Evolutionary conservation across 2,329 filamentous ascomycete genomes (phyloP), one percentile per base, ranked within the genome.

Genomic region (Hortaea werneckii): DNA sequence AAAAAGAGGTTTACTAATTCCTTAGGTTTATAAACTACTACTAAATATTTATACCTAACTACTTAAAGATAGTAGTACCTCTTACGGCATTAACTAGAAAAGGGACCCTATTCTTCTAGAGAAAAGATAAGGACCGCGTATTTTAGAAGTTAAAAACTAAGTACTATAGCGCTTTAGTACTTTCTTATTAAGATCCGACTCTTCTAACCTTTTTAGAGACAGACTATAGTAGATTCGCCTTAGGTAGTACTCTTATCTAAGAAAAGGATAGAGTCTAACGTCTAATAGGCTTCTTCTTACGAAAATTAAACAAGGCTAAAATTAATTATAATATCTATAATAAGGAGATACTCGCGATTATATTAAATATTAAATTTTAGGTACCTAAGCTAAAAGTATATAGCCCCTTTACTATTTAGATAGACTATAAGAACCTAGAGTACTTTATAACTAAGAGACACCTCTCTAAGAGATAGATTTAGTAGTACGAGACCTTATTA

Each of bases 311-410:
- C 11, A 29, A 40, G 12, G 37, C 29, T 10, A 37, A 40, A 13
- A 50, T 20, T 10, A 55, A 58, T 37, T 64, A 65, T 45, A 39
- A 58, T 11, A 61, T 60, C 9, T 49, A 65, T 45, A 48, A 65
- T 42, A 59, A 62, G 32, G 53, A 65, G 41, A 46, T 64, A 10
- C 37, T 65, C 26, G 54, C 54, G 7, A 58, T 65, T 30, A 46
- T 65, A 5, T 11, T 41, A n/a, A n/a, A n/a, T n/a, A n/a, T n/a
- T n/a, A n/a, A n/a, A n/a, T n/a, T n/a, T n/a, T 43, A 53, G n/a
- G n/a, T n/a, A n/a, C n/a, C n/a, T n/a, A n/a, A n/a, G n/a, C n/a
- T n/a, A n/a, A n/a, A n/a, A n/a, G n/a, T n/a, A n/a, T n/a, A n/a
- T n/a, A n/a, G n/a, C n/a, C n/a, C n/a, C n/a, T n/a, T n/a, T n/a